Evolutionary conservation across 192 early-diverging fungal species (phyloP).

Genomic region (Backusella mclennaniae): DNA sequence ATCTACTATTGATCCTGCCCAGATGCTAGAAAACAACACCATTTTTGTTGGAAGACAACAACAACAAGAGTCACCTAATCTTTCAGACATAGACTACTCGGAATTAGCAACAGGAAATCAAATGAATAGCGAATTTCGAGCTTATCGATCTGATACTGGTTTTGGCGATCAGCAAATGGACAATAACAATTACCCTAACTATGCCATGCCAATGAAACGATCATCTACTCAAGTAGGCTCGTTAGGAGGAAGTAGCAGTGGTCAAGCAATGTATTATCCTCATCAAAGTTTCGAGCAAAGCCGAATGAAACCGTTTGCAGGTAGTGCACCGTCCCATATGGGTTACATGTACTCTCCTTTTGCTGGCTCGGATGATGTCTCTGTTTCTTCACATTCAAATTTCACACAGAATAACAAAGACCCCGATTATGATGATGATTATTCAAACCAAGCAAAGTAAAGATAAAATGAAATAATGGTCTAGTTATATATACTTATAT

Average conservation of each 20-base stretch:
- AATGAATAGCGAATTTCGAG: constrained; percentile 7
- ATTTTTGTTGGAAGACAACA: constrained; percentile 13
- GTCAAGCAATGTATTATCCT: not conserved
- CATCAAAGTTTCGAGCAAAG: not conserved
- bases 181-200: not conserved
- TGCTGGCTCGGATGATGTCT: constrained; percentile 15
- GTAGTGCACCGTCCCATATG: constrained; percentile 18
- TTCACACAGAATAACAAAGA: not conserved
- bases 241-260: not conserved
- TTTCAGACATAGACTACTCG: constrained; percentile 31
- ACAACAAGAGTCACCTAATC: constrained; percentile 20
- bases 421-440: constrained; percentile 29
- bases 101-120: constrained; percentile 10
- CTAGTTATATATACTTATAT: not conserved
- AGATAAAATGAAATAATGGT: constrained; percentile 2
- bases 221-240: constrained; percentile 10
- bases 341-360: constrained; percentile 14
- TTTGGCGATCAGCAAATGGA: not conserved
- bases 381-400: constrained; percentile 13
- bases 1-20: constrained; percentile 16
- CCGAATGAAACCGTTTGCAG: constrained; percentile 12
- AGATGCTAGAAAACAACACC: constrained; percentile 10
- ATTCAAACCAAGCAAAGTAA: constrained; percentile 40
- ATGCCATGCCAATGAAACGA: constrained; percentile 15
- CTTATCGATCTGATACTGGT: not conserved